Conservation (phyloP, 1,284 basidiomycete genomes). For the Volvariella volvacea region DNA sequence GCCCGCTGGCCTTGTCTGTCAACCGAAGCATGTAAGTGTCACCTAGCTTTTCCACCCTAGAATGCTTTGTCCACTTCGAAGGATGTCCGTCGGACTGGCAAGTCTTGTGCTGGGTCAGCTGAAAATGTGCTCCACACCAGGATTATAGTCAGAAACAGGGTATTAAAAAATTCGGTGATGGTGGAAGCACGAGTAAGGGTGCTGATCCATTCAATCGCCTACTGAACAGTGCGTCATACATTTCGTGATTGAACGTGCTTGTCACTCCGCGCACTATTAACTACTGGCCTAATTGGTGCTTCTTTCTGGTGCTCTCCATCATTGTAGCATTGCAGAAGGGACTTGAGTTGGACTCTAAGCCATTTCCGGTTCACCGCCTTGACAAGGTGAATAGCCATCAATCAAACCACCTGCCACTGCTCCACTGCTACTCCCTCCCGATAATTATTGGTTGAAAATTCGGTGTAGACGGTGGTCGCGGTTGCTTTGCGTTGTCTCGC, state of each 20-base stretch:
- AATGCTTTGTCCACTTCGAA: too few relatives aligned
- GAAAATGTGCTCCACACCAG: too few relatives aligned
- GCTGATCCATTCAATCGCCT: slow-evolving; percentile 11
- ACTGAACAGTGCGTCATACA: slow-evolving; percentile 9
- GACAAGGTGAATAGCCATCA: slow-evolving; percentile 46
- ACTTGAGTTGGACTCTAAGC: slow-evolving; percentile 23
- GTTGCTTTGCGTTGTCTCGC: too few relatives aligned
- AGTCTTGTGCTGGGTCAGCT: too few relatives aligned
- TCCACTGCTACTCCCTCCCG: slow-evolving; percentile 2
- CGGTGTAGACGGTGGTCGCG: too few relatives aligned
- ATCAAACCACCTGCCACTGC: neutral
- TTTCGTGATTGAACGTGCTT: neutral
- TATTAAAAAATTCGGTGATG: too few relatives aligned
- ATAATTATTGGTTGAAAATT: too few relatives aligned
- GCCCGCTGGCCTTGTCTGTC: slow-evolving; percentile 52
- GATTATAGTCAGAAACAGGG: too few relatives aligned
- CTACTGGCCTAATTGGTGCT: neutral
- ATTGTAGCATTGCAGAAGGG: slow-evolving; percentile 7
- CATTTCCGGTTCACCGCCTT: slow-evolving; percentile 55
- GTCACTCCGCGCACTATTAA: neutral
- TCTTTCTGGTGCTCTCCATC: neutral
- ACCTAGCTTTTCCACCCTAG: too few relatives aligned
- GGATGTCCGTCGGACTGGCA: too few relatives aligned
- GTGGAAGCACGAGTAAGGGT: neutral
- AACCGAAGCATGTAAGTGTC: slow-evolving; percentile 22